Evolutionary conservation across 192 early-diverging fungal species (phyloP).

Genomic region (Piromyces sp.): DNA sequence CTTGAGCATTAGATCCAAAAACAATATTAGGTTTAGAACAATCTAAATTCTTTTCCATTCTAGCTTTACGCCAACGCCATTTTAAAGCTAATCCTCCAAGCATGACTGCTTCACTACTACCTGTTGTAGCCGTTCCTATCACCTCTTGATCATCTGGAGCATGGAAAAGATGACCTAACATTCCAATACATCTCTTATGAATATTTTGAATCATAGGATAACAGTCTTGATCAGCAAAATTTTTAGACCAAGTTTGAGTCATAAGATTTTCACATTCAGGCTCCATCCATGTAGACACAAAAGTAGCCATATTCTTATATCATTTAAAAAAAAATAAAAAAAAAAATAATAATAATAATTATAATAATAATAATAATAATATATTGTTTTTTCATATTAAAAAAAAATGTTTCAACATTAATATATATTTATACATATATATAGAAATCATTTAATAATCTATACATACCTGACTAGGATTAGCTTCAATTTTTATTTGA

Average conservation of each 20-base stretch:
- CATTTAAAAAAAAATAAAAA: too few species aligned
- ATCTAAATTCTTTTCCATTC: slow-evolving; percentile 41
- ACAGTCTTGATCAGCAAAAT: slow-evolving; percentile 53
- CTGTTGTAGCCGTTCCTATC: slow-evolving; percentile 52
- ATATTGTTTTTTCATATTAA: too few species aligned
- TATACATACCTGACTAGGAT: slow-evolving; percentile 49
- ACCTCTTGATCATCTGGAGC: slow-evolving; percentile 20
- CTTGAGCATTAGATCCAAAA: slow-evolving; percentile 61
- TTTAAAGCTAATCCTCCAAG: slow-evolving; percentile 63
- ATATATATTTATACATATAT: too few species aligned
- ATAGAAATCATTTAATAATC: too few species aligned
- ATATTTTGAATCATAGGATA: slow-evolving; percentile 48
- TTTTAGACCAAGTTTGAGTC: slow-evolving; percentile 54
- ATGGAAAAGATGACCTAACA: slow-evolving; percentile 53
- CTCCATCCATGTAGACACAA: slow-evolving; percentile 66
- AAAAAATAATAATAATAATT: too few species aligned
- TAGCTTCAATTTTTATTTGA: slow-evolving; percentile 57
- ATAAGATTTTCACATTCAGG: slow-evolving; percentile 64
- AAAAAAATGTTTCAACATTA: too few species aligned
- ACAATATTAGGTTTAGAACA: slow-evolving; percentile 57
- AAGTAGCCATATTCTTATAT: not conserved
- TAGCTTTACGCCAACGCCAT: slow-evolving; percentile 46
- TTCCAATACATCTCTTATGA: slow-evolving; percentile 46
- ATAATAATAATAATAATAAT: too few species aligned
- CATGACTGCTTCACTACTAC: slow-evolving; percentile 65